Percentiles rank a stretch among this genome's conserved stretches.
Conservation (phyloP, 805 yeast genomes). For the Saturnispora zaruensis region DNA sequence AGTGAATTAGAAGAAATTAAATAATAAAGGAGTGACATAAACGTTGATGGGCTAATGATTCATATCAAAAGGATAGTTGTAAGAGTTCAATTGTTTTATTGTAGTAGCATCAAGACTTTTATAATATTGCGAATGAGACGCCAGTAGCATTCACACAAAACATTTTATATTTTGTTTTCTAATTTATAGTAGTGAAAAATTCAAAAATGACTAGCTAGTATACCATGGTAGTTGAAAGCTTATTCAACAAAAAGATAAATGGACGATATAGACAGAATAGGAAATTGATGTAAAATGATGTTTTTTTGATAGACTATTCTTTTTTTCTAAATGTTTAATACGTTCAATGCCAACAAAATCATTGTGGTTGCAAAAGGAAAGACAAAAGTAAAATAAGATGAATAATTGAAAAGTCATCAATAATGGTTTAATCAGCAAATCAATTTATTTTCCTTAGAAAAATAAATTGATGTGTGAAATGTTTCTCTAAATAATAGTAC, state of each 20-base stretch:
- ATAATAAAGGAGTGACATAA: neutral
- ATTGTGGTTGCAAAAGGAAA: neutral
- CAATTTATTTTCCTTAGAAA: neutral
- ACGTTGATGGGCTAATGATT: neutral
- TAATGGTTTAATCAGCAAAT: neutral
- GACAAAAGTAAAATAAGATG: neutral
- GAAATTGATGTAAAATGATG: neutral
- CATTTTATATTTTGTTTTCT: neutral
- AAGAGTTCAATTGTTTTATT: neutral
- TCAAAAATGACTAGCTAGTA: too few species aligned
- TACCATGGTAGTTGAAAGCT: neutral
- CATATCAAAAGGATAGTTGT: neutral
- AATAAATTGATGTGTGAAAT: neutral
- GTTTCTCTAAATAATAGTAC: conserved; percentile 16
- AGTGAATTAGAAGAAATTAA: neutral
- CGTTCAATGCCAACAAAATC: neutral
- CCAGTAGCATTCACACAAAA: neutral
- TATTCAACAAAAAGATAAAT: neutral
- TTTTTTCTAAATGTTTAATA: neutral
- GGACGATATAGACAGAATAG: neutral
- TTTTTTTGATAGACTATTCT: neutral
- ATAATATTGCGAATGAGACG: too few species aligned
- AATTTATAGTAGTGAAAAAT: too few species aligned
- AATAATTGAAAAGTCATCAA: neutral
- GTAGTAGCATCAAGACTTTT: neutral